Percentiles rank a stretch among this genome's conserved stretches.
These are phyloP conservation scores for Pinguiococcus pyrenoidosus DNA, from an alignment of 108 stramenopile species.

Conservation along the genomic window DNA sequence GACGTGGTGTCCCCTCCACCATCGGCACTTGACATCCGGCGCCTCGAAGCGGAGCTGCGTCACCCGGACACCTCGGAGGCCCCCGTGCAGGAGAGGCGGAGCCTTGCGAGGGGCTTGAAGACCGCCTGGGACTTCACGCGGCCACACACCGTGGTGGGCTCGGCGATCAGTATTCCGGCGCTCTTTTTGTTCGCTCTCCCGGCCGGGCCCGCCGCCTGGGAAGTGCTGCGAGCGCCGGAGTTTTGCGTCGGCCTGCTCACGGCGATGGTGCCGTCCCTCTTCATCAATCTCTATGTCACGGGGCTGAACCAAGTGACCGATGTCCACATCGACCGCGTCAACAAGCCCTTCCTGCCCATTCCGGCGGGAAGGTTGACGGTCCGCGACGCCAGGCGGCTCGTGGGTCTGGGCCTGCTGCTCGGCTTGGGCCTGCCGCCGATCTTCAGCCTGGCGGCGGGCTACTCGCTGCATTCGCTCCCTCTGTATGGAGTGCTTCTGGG, in stretches of 20 bases:
- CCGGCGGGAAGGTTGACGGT: conserved; percentile 58
- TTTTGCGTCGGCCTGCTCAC: conserved; percentile 13
- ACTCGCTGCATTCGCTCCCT: neutral
- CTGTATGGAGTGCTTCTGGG: conserved; percentile 56
- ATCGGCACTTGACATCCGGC: no score
- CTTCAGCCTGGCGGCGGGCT: no score
- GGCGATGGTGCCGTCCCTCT: conserved; percentile 70
- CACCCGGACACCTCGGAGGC: no score
- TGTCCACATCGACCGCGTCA: conserved; percentile 88
- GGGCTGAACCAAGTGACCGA: conserved; percentile 88
- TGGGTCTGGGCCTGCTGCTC: conserved; percentile 39
- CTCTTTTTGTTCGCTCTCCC: conserved; percentile 63
- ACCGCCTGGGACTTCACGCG: conserved; percentile 86
- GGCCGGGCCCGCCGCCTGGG: conserved; percentile 17
- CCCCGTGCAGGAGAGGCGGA: no score
- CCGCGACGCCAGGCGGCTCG: conserved; percentile 40
- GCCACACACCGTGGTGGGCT: conserved; percentile 88
- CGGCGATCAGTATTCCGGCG: conserved; percentile 78
- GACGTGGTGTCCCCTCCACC: no score
- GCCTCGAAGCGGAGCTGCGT: no score
- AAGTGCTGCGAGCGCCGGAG: conserved; percentile 19
- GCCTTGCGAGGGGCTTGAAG: no score
- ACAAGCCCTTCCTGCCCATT: conserved; percentile 81
- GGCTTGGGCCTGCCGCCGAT: conserved; percentile 52
- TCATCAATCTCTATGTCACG: conserved; percentile 90